Conservation (phyloP, 2,329 filamentous ascomycete species). For the Didymella pinodella region DNA sequence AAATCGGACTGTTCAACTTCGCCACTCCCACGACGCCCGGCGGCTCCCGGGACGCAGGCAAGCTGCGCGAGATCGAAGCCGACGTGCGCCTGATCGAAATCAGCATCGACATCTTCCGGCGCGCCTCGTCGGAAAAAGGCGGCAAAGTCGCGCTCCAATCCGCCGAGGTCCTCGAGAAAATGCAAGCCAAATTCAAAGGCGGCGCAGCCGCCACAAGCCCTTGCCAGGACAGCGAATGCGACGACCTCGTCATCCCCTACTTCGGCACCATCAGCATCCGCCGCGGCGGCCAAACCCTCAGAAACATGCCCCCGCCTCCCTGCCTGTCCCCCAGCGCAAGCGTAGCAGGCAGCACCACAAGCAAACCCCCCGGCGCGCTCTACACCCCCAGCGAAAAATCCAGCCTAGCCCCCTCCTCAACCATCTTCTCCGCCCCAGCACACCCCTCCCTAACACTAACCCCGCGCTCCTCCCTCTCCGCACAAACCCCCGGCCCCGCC, state of each 20-base stretch:
- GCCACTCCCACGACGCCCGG: conserved; percentile 19
- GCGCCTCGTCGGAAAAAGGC: conserved; percentile 52
- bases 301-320: not conserved
- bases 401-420: not conserved
- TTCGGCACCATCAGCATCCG: conserved; percentile 53
- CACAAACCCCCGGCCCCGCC: conserved; percentile 22
- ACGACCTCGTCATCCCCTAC: conserved; percentile 51
- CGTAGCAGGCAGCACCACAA: not conserved
- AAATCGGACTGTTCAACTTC: conserved; percentile 54
- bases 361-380: not conserved
- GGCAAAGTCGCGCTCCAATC: conserved; percentile 53
- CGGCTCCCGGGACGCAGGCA: not conserved
- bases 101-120: conserved; percentile 53
- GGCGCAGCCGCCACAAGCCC: not conserved
- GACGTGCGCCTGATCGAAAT: conserved; percentile 51
- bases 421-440: conserved; percentile 1
- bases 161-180: conserved; percentile 50
- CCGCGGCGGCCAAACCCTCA: conserved; percentile 33
- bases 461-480: conserved; percentile 25
- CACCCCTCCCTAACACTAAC: not conserved
- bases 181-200: conserved; percentile 43
- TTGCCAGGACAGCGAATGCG: conserved; percentile 21
- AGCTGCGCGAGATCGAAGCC: conserved; percentile 43
- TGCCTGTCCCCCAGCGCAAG: not conserved
- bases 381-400: conserved; percentile 19